A percentile compares a stretch with the other conserved stretches of the same genome.
phyloP scores from a whole-genome alignment of 352 stramenopile genomes.

The Globisporangium nodosum region DNA sequence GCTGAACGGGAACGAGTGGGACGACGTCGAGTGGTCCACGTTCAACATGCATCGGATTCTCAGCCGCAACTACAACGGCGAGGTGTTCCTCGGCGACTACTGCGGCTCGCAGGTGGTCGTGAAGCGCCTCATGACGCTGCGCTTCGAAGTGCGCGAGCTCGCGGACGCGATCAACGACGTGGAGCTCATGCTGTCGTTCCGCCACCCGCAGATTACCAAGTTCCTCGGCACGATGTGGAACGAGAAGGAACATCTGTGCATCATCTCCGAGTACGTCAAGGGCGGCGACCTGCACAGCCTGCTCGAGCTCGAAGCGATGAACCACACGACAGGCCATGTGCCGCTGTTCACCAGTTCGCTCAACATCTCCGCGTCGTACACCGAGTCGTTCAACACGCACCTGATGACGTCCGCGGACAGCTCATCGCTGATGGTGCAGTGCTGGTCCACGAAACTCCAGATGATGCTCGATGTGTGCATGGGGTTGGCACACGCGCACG shows the following conservation, averaged over 20 bases:
- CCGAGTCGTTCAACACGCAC: conserved; percentile 8
- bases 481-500: conserved; percentile 51
- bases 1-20: conserved; percentile 5
- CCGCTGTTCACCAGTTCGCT: background rate
- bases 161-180: conserved; percentile 70
- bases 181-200: conserved; percentile 46
- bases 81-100: conserved; percentile 62
- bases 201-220: conserved; percentile 61
- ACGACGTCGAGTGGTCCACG: conserved; percentile 25
- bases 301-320: conserved; percentile 44
- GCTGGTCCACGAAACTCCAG: conserved; percentile 37
- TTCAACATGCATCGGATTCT: conserved; percentile 27
- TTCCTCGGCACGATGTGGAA: conserved; percentile 74
- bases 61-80: conserved; percentile 50
- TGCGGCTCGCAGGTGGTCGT: conserved; percentile 53
- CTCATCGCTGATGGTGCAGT: conserved; percentile 21
- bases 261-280: conserved; percentile 66
- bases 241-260: conserved; percentile 49
- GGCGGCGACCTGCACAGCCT: conserved; percentile 46
- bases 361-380: background rate
- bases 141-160: conserved; percentile 50
- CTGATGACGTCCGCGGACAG: conserved; percentile 12
- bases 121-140: conserved; percentile 62
- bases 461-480: conserved; percentile 54
- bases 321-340: conserved; percentile 13